Percentiles rank a stretch among this genome's conserved stretches.
Conservation (phyloP, 768 basidiomycete genomes). For the Kwoniella dejecticola region DNA sequence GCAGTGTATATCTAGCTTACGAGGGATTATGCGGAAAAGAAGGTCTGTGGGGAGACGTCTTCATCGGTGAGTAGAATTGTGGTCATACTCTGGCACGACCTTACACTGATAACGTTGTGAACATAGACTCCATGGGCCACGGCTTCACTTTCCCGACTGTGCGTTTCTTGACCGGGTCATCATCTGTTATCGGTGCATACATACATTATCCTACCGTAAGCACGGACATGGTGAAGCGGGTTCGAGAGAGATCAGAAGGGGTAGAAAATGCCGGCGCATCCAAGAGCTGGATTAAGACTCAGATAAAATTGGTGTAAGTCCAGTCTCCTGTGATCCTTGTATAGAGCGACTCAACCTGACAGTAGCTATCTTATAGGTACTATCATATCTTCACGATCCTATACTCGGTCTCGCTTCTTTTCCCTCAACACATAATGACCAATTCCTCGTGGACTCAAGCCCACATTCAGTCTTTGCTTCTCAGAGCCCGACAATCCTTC, state of each 20-base stretch:
- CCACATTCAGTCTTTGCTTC: slow-evolving; percentile 76
- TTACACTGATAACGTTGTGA: slow-evolving; percentile 8
- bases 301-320: slow-evolving; percentile 67
- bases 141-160: slow-evolving; percentile 89
- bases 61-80: slow-evolving; percentile 68
- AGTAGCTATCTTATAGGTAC: slow-evolving; percentile 62
- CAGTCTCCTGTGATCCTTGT: neutral
- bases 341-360: neutral
- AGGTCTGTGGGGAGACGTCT: slow-evolving; percentile 80
- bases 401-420: slow-evolving; percentile 73
- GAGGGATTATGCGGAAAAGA: slow-evolving; percentile 67
- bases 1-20: slow-evolving; percentile 78
- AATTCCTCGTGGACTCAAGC: slow-evolving; percentile 93
- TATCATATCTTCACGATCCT: slow-evolving; percentile 84
- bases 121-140: slow-evolving; percentile 93
- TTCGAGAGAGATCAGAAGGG: slow-evolving; percentile 63
- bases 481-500: slow-evolving; percentile 20
- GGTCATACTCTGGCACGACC: neutral
- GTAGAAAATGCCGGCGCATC: slow-evolving; percentile 71
- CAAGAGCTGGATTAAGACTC: slow-evolving; percentile 62
- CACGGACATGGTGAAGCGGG: slow-evolving; percentile 86
- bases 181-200: slow-evolving; percentile 81
- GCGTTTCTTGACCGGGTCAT: slow-evolving; percentile 60
- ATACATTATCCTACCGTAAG: slow-evolving; percentile 97
- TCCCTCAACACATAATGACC: slow-evolving; percentile 71